Evolutionary conservation across 139 green algal genomes (phyloP).

Genomic region (Chlorella ohadii): DNA sequence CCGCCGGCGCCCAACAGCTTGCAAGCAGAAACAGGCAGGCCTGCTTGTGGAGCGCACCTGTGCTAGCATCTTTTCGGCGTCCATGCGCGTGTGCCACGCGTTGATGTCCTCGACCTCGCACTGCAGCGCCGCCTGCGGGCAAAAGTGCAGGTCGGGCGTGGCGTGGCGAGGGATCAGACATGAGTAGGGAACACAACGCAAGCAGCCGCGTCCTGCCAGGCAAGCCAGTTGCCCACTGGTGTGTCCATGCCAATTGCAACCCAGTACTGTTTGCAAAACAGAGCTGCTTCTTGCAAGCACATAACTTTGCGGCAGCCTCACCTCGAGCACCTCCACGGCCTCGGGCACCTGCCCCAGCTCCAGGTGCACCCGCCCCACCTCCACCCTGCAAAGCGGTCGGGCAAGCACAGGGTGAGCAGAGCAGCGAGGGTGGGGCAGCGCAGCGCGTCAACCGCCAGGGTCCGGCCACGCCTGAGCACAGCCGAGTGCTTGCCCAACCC

Average conservation of each 20-base stretch:
- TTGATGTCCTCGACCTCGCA: constrained; percentile 52
- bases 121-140: constrained; percentile 16
- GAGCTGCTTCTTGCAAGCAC: too few relatives aligned
- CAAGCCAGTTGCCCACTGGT: too few relatives aligned
- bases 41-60: constrained; percentile 23
- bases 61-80: constrained; percentile 44
- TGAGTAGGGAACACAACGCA: too few relatives aligned
- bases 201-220: too few relatives aligned
- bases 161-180: too few relatives aligned
- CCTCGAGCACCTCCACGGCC: constrained; percentile 15
- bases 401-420: neutral
- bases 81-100: constrained; percentile 48
- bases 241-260: too few relatives aligned
- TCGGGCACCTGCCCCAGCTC: constrained; percentile 43
- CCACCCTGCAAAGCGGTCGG: constrained; percentile 61
- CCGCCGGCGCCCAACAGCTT: too few relatives aligned
- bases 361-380: constrained; percentile 62
- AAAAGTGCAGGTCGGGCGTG: neutral
- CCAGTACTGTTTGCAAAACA: too few relatives aligned
- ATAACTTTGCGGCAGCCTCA: neutral
- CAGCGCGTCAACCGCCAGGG: neutral
- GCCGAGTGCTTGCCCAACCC: too few relatives aligned
- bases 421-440: neutral
- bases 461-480: too few relatives aligned
- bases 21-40: too few relatives aligned